These are phyloP conservation scores for Pseudocercospora crystallina DNA, from an alignment of 2,329 filamentous ascomycete species.

Conservation along the genomic window DNA sequence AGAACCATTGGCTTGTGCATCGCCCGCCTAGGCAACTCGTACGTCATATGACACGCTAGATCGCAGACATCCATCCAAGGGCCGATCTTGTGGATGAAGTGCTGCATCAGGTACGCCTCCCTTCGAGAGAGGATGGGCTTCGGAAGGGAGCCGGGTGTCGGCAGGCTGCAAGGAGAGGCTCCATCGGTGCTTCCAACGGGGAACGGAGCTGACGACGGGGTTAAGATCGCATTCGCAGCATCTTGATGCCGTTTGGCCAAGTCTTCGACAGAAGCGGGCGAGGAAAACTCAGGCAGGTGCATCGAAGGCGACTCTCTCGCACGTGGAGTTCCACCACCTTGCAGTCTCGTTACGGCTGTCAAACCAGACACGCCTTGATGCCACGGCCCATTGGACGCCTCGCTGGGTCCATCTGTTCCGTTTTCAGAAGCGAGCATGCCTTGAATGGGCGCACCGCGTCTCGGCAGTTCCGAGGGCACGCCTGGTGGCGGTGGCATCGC, in stretches of 20 bases:
- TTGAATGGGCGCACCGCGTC: conserved; percentile 9
- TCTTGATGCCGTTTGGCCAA: conserved; percentile 20
- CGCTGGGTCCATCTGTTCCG: too few species aligned
- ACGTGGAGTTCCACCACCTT: too few species aligned
- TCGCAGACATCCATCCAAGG: conserved; percentile 40
- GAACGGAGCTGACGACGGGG: conserved; percentile 7
- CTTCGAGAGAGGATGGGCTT: conserved; percentile 16
- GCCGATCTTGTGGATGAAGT: conserved; percentile 38
- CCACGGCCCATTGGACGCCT: neutral
- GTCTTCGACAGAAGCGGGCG: conserved; percentile 22
- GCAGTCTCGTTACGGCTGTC: too few species aligned
- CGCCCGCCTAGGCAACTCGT: conserved; percentile 34
- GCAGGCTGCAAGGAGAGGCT: conserved; percentile 5
- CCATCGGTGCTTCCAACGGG: conserved; percentile 11
- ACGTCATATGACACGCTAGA: conserved; percentile 33
- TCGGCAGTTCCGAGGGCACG: conserved; percentile 1
- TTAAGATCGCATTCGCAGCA: conserved; percentile 1
- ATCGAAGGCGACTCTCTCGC: too few species aligned
- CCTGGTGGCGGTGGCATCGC: conserved; percentile 1
- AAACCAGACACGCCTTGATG: too few species aligned
- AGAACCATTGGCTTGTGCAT: conserved; percentile 36
- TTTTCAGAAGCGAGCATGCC: conserved; percentile 1
- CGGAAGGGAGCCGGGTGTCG: conserved; percentile 2
- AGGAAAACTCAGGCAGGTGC: conserved; percentile 10
- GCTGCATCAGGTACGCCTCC: conserved; percentile 24